These are phyloP conservation scores for Chlorella vulgaris DNA, from an alignment of 139 green algal genomes.

Conservation along the genomic window DNA sequence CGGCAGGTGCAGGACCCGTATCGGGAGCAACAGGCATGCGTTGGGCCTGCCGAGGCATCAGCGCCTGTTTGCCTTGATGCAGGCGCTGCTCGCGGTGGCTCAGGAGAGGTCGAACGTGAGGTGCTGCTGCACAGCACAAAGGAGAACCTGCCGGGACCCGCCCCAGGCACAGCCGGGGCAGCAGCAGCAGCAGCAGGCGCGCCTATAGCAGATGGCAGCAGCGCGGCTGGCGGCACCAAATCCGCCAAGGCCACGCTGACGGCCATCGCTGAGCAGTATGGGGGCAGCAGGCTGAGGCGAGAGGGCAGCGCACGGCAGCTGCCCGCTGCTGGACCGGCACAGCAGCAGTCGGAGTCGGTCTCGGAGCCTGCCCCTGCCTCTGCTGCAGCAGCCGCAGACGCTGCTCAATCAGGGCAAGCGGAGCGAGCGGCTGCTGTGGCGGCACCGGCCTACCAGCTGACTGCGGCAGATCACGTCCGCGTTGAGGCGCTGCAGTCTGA, in stretches of 20 bases:
- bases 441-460: background rate
- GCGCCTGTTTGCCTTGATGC: background rate
- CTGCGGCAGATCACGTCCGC: background rate
- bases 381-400: background rate
- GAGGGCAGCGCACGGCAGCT: background rate
- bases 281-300: background rate
- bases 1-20: background rate
- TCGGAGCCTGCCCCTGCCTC: background rate
- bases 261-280: constrained; percentile 12
- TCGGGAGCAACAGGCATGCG: background rate
- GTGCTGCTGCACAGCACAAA: constrained; percentile 23
- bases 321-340: no score
- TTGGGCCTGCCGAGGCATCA: no score
- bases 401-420: background rate
- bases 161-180: constrained; percentile 19
- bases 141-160: constrained; percentile 22
- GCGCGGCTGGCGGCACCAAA: background rate
- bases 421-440: background rate
- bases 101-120: background rate
- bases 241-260: background rate
- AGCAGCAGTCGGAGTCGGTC: background rate
- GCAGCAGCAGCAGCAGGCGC: background rate
- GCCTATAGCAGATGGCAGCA: background rate
- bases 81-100: no score
- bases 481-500: constrained; percentile 34